A percentile compares a stretch with the other conserved stretches of the same genome.
These are phyloP conservation scores for Globisporangium yorkense DNA, from an alignment of 352 stramenopile genomes.

Conservation along the genomic window DNA sequence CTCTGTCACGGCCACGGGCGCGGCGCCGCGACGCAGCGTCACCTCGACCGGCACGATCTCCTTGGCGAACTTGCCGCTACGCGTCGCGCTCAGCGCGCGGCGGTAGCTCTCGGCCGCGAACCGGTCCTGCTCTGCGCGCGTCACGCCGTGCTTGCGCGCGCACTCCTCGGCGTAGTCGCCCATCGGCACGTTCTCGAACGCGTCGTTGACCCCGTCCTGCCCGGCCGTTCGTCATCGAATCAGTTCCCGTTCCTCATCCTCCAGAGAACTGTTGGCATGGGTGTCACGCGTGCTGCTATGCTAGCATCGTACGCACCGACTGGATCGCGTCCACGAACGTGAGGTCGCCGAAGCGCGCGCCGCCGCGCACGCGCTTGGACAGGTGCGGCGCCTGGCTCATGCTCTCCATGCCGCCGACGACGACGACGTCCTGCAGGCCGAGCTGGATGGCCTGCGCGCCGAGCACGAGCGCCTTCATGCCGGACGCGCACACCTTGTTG, in stretches of 20 bases:
- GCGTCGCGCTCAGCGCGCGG: slow-evolving; percentile 51
- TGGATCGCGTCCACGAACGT: slow-evolving; percentile 86
- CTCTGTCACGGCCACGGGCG: slow-evolving; percentile 23
- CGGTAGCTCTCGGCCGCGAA: slow-evolving; percentile 91
- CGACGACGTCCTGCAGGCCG: slow-evolving; percentile 65
- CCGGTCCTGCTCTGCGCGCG: slow-evolving; percentile 90
- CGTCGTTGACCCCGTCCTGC: slow-evolving; percentile 92
- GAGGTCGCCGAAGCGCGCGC: slow-evolving; percentile 81
- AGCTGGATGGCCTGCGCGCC: slow-evolving; percentile 86
- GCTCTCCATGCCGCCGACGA: slow-evolving; percentile 91
- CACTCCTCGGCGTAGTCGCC: slow-evolving; percentile 93
- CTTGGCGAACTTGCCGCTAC: slow-evolving; percentile 58
- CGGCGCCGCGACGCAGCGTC: slow-evolving; percentile 23
- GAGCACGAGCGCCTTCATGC: slow-evolving; percentile 90
- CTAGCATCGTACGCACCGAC: slow-evolving; percentile 19
- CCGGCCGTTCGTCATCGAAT: slow-evolving; percentile 19
- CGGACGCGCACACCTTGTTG: slow-evolving; percentile 97
- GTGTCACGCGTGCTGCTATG: too few species aligned
- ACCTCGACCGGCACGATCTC: slow-evolving; percentile 87
- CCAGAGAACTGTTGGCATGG: too few species aligned
- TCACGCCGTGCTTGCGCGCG: slow-evolving; percentile 75
- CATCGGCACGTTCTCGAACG: slow-evolving; percentile 93
- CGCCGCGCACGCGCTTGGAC: slow-evolving; percentile 59
- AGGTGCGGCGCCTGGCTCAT: slow-evolving; percentile 96
- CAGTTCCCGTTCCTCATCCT: too few species aligned